phyloP scores from a whole-genome alignment of 148 eudicot genomes.

The Rhododendron ovatum region DNA sequence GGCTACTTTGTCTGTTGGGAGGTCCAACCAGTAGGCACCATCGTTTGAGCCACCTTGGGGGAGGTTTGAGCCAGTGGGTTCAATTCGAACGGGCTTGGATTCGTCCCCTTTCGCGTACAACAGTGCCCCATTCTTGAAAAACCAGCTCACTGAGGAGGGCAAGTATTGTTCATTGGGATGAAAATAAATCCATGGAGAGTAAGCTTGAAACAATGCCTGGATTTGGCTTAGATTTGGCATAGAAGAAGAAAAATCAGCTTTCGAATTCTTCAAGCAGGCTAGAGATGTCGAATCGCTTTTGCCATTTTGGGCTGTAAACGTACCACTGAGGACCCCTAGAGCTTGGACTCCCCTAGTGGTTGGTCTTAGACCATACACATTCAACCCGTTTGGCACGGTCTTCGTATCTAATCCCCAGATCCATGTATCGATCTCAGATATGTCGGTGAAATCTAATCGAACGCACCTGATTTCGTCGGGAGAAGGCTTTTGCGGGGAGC shows the following conservation, averaged over 20 bases:
- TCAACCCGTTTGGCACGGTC: background rate
- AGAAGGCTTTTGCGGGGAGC: slow-evolving; percentile 24
- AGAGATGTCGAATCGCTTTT: background rate
- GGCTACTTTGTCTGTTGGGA: slow-evolving; percentile 7
- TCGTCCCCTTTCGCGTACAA: slow-evolving; percentile 24
- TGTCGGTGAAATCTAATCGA: slow-evolving; percentile 17
- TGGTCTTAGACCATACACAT: slow-evolving; percentile 11
- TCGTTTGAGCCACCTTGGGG: slow-evolving; percentile 27
- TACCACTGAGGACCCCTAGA: slow-evolving; percentile 5
- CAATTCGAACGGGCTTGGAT: slow-evolving; percentile 8
- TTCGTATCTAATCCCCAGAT: slow-evolving; percentile 20
- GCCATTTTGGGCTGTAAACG: slow-evolving; percentile 21
- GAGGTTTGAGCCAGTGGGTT: slow-evolving; percentile 21
- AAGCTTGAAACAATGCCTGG: slow-evolving; percentile 16
- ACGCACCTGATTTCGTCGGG: slow-evolving; percentile 24
- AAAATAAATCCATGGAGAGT: slow-evolving; percentile 28
- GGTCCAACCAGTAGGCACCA: slow-evolving; percentile 27
- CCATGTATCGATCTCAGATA: slow-evolving; percentile 15
- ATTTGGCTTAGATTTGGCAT: slow-evolving; percentile 29
- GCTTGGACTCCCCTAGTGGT: slow-evolving; percentile 7
- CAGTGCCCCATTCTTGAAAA: slow-evolving; percentile 21
- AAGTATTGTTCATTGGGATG: slow-evolving; percentile 26
- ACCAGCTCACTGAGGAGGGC: slow-evolving; percentile 29
- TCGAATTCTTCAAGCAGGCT: slow-evolving; percentile 18
- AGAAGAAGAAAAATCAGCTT: slow-evolving; percentile 10